A percentile compares a stretch with the other conserved stretches of the same genome.
phyloP scores from a whole-genome alignment of 2,329 filamentous ascomycete species.

The Setomelanomma holmii region DNA sequence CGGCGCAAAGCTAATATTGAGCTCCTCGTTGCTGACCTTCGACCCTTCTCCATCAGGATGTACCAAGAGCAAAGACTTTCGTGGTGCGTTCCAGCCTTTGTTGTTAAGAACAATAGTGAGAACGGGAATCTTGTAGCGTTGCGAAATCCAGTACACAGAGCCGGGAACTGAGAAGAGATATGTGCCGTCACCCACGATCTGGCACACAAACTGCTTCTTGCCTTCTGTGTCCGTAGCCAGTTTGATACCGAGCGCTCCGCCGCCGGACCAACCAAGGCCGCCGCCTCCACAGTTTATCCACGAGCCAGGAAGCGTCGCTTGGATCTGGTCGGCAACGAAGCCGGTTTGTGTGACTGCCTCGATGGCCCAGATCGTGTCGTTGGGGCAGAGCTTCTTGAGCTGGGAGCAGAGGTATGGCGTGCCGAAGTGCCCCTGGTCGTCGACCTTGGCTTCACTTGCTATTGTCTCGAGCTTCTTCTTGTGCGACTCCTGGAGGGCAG shows the following conservation, averaged over 20 bases:
- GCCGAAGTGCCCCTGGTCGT: constrained; percentile 68
- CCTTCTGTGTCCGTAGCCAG: constrained; percentile 66
- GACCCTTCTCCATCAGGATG: constrained; percentile 69
- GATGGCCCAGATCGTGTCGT: constrained; percentile 75
- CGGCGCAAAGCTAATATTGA: constrained; percentile 72
- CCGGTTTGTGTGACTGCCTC: constrained; percentile 78
- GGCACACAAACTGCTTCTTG: constrained; percentile 47
- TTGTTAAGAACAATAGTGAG: constrained; percentile 74
- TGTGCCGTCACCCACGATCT: constrained; percentile 71
- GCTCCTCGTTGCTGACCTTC: constrained; percentile 67
- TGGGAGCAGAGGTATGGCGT: constrained; percentile 64
- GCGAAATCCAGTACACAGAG: constrained; percentile 72
- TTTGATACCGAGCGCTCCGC: constrained; percentile 77
- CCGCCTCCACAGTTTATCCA: constrained; percentile 85
- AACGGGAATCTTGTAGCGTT: constrained; percentile 70
- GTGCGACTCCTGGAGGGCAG: constrained; percentile 65
- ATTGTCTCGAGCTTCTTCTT: constrained; percentile 67
- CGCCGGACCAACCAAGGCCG: constrained; percentile 81
- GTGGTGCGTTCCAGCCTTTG: constrained; percentile 73
- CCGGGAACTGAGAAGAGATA: constrained; percentile 71
- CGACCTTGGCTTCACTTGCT: constrained; percentile 63
- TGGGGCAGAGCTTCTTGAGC: constrained; percentile 64
- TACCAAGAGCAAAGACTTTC: constrained; percentile 67
- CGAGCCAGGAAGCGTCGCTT: constrained; percentile 70
- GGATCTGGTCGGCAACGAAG: constrained; percentile 74